Conservation (phyloP, 164 flowering plant species). For the Malania oleifera region DNA sequence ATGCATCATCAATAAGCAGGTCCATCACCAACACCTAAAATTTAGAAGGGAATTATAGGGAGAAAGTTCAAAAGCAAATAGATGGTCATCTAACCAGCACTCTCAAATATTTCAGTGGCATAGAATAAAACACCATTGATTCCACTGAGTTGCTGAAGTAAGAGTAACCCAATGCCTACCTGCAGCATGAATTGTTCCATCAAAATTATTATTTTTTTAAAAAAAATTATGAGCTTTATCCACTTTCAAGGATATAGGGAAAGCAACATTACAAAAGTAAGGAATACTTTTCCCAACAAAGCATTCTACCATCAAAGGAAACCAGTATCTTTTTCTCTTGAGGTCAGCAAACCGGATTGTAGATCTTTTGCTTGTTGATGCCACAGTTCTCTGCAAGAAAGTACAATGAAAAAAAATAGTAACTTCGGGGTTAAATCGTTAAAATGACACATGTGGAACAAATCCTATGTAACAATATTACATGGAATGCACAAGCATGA, state of each 20-base stretch:
- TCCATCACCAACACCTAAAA: no score
- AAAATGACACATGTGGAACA: no score
- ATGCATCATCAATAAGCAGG: no score
- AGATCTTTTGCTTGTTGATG: constrained; percentile 49
- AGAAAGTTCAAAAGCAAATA: constrained; percentile 9
- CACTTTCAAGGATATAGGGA: not conserved
- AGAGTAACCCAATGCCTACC: constrained; percentile 38
- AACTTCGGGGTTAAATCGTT: not conserved
- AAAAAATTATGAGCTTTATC: not conserved
- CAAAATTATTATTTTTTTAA: not conserved
- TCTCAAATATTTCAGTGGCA: constrained; percentile 32
- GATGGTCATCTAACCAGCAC: constrained; percentile 27
- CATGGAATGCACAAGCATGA: no score
- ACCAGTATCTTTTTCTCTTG: constrained; percentile 73
- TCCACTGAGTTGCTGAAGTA: constrained; percentile 40
- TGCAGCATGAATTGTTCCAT: constrained; percentile 9
- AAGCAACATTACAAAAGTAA: not conserved
- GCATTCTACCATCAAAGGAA: constrained; percentile 67
- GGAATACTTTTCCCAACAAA: not conserved
- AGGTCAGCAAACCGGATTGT: constrained; percentile 68
- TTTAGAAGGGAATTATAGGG: no score
- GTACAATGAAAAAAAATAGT: constrained; percentile 11
- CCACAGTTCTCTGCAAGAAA: constrained; percentile 59
- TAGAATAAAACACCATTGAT: constrained; percentile 46
- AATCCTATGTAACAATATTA: no score